Evolutionary conservation across 1,284 basidiomycete genomes (phyloP), one percentile per base, ranked within the genome.

Genomic region (Amylostereum chailletii): DNA sequence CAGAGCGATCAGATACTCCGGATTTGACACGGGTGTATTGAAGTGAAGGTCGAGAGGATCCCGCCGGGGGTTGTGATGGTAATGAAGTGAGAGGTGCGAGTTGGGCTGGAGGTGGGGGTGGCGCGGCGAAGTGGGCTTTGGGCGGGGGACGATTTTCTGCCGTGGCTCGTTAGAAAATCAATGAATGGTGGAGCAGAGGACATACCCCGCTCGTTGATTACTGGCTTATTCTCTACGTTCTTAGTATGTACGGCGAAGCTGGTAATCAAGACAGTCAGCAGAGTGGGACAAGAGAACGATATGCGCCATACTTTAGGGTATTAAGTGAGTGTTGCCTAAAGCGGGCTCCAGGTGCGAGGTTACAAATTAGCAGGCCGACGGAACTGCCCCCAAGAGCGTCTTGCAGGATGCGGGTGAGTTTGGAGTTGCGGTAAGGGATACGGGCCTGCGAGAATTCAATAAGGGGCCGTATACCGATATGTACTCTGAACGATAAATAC

Each of bases 381-480:
- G 86, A 85, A 1, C 74, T 72, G 4, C 90, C 90, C 27, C 89
- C 88, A 0, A 93, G 76, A 0, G 89, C 87, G 54, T 90, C 86
- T 81, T 90, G 86, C 1, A 93, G 72, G 46, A 92, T 81, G 31
- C 89, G 71, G 0, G 89, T 91, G 32, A 91, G 71, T 59, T 90
- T 90, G 1, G 86, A 86, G 61, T 91, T 87, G 44, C 90, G 78
- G 60, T 92, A 92, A 0, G 90, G 90, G 54, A 90, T 86, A 11
- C 86, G 82, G 44, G 79, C 71, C 81, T 88, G 57, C 26, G 32
- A 29, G 11, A 19, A 8, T 5, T 5, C 7, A 19, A 41, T 44
- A 8, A 49, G 39, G 37, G 9, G 10, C 0, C 34, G 31, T 26
- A n/a, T 46, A 26, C 40, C 8, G 26, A 37, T 7, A 37, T 19